phyloP scores from a whole-genome alignment of 768 basidiomycete genomes.

The Hysterangium stoloniferum region DNA sequence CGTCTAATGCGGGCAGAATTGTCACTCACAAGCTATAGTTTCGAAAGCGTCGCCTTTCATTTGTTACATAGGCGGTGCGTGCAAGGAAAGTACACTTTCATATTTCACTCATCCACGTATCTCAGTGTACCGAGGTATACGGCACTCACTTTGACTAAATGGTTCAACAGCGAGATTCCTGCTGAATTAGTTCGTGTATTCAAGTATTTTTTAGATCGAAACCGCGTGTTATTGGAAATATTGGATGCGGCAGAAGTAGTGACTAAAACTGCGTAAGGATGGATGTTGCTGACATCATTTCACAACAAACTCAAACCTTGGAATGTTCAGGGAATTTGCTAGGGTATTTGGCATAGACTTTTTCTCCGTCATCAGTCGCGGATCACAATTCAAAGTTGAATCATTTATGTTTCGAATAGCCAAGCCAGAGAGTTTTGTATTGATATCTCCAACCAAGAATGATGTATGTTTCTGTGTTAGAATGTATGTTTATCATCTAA shows the following conservation, averaged over 20 bases:
- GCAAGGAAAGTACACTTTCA: not conserved
- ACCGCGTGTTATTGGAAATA: constrained; percentile 65
- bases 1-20: constrained; percentile 84
- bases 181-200: constrained; percentile 48
- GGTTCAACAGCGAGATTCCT: constrained; percentile 58
- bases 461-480: constrained; percentile 55
- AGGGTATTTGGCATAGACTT: constrained; percentile 97
- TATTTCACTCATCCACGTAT: constrained; percentile 8
- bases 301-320: not conserved
- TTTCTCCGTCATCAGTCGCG: constrained; percentile 87
- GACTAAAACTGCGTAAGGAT: constrained; percentile 80
- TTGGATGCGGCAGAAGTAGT: constrained; percentile 75
- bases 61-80: constrained; percentile 65
- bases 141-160: constrained; percentile 48
- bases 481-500: too few species aligned
- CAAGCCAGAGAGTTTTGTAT: constrained; percentile 88
- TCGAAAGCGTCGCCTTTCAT: constrained; percentile 87
- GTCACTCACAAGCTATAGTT: constrained; percentile 68
- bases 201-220: constrained; percentile 56
- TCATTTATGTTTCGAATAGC: constrained; percentile 97
- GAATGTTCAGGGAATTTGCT: constrained; percentile 74
- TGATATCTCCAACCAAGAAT: constrained; percentile 81
- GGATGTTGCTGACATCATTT: not conserved
- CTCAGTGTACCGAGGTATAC: constrained; percentile 73
- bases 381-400: constrained; percentile 98